phyloP scores from a whole-genome alignment of 2,329 filamentous ascomycete species.

The Celoporthe dispersa region DNA sequence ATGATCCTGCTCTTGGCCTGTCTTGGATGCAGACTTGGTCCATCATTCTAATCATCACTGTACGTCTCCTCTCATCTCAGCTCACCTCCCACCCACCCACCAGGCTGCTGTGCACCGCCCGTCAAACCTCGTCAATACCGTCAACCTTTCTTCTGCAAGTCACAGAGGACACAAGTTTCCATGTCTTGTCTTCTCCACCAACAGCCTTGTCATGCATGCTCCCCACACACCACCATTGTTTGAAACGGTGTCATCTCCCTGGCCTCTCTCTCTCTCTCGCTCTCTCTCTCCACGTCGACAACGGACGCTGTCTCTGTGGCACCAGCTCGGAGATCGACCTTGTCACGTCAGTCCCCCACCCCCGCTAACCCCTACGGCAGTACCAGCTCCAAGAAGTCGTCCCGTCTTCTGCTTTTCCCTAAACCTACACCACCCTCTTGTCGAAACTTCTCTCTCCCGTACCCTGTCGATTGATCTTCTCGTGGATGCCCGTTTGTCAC shows the following conservation, averaged over 20 bases:
- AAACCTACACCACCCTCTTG: slow-evolving; percentile 7
- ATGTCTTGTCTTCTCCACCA: background rate
- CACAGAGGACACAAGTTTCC: background rate
- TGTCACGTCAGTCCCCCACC: slow-evolving; percentile 9
- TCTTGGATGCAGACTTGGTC: background rate
- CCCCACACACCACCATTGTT: background rate
- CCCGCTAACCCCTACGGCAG: background rate
- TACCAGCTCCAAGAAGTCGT: slow-evolving; percentile 15
- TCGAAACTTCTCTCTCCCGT: slow-evolving; percentile 1
- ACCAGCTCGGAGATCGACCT: slow-evolving; percentile 10
- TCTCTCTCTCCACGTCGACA: background rate
- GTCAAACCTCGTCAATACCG: background rate
- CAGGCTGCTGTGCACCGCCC: background rate
- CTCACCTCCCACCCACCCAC: background rate
- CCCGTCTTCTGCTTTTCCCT: slow-evolving; percentile 14
- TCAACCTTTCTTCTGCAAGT: background rate
- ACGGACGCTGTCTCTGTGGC: background rate
- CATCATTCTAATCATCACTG: background rate
- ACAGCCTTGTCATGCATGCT: background rate
- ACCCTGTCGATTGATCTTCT: background rate
- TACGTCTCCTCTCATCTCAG: background rate
- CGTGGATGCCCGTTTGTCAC: background rate
- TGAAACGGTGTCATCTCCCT: slow-evolving; percentile 15
- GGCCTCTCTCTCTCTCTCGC: background rate
- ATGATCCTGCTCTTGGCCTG: background rate